Conservation (phyloP, 192 early-diverging fungal genomes). For the Backusella liffmaniae region DNA sequence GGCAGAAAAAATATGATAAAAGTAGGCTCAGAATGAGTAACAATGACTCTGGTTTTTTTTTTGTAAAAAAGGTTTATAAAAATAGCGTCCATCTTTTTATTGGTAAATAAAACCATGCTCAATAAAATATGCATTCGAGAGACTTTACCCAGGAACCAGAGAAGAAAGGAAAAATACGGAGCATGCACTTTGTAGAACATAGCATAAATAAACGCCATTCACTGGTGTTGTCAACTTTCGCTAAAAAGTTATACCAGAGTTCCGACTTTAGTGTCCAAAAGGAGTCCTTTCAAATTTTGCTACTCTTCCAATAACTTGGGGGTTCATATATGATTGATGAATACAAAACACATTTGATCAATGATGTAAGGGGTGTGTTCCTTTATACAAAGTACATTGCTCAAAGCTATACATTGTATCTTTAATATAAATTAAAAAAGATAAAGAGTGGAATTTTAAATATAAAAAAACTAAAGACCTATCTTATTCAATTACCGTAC, state of each 20-base stretch:
- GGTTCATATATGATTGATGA: neutral
- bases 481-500: slow-evolving; percentile 5
- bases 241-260: no score
- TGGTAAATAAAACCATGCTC: neutral
- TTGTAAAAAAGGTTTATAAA: neutral
- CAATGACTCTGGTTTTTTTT: neutral
- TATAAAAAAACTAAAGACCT: neutral
- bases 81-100: neutral
- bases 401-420: neutral
- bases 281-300: no score
- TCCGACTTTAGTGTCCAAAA: no score
- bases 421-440: neutral
- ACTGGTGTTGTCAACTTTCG: no score
- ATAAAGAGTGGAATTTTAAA: neutral
- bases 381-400: neutral
- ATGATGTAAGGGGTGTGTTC: neutral
- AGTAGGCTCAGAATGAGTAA: neutral
- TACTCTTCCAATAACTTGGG: no score
- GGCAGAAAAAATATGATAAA: neutral
- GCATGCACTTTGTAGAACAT: neutral
- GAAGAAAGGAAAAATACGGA: neutral
- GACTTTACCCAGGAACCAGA: neutral
- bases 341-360: neutral
- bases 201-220: no score
- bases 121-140: neutral